Percentiles rank a stretch among this genome's conserved stretches.
Conservation (phyloP, 2,329 filamentous ascomycete genomes). For the Apiospora sp. region DNA sequence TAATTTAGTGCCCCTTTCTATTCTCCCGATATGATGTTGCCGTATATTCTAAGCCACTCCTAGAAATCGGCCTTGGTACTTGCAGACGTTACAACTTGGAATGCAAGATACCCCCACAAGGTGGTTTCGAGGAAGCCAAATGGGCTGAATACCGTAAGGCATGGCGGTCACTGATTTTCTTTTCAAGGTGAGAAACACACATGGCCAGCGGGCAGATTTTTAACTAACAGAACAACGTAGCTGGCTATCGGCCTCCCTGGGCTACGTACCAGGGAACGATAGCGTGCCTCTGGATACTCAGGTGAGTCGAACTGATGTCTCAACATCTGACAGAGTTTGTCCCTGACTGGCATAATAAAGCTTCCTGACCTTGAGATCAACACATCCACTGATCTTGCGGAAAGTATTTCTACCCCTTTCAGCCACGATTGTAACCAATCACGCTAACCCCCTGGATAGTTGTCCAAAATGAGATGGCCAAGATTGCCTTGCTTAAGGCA, state of each 20-base stretch:
- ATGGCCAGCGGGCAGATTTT: not conserved
- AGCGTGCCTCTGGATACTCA: conserved; percentile 31
- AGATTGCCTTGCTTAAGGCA: conserved; percentile 41
- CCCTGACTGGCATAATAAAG: conserved; percentile 26
- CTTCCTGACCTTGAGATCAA: conserved; percentile 36
- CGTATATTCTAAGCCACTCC: not conserved
- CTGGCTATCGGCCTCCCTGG: conserved; percentile 42
- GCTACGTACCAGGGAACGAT: conserved; percentile 40
- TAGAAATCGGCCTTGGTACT: conserved; percentile 38
- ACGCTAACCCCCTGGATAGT: conserved; percentile 30
- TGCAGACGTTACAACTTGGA: conserved; percentile 35
- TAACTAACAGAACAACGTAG: conserved; percentile 28
- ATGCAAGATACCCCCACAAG: conserved; percentile 24
- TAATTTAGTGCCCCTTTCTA: not conserved
- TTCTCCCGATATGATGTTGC: not conserved
- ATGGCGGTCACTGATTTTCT: conserved; percentile 42
- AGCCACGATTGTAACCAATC: not conserved
- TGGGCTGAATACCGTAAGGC: conserved; percentile 37
- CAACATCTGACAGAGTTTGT: too few relatives aligned
- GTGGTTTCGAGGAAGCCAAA: conserved; percentile 25
- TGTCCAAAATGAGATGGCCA: conserved; percentile 41
- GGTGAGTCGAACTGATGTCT: not conserved
- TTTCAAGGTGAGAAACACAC: conserved; percentile 36
- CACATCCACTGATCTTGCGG: conserved; percentile 31
- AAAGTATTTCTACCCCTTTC: conserved; percentile 32